phyloP scores from a whole-genome alignment of 371 early-diverging fungal genomes.

The Smittium culicis region DNA sequence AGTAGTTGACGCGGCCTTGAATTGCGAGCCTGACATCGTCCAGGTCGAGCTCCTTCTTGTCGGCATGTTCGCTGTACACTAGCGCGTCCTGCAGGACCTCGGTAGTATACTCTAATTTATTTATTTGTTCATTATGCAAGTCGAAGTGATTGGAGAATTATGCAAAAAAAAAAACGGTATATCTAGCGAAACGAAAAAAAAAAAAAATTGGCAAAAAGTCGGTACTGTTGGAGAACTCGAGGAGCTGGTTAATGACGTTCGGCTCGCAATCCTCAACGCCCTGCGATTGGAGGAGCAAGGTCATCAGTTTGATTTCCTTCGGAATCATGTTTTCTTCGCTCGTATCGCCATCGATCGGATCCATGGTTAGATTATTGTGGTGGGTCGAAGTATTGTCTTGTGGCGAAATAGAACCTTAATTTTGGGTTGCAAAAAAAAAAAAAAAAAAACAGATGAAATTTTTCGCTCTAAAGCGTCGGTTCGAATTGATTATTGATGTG shows the following conservation, averaged over 20 bases:
- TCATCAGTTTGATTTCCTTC: slow-evolving; percentile 82
- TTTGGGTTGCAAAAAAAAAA: too few relatives aligned
- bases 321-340: slow-evolving; percentile 33
- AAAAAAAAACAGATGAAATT: too few relatives aligned
- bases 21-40: slow-evolving; percentile 90
- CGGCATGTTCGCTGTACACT: slow-evolving; percentile 87
- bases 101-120: slow-evolving; percentile 64
- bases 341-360: neutral
- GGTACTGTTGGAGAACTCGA: slow-evolving; percentile 86
- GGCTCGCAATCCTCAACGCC: slow-evolving; percentile 95
- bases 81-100: slow-evolving; percentile 92
- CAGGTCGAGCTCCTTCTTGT: slow-evolving; percentile 60
- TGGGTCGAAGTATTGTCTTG: too few relatives aligned
- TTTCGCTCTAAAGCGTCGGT: too few relatives aligned
- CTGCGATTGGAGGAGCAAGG: slow-evolving; percentile 76
- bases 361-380: too few relatives aligned
- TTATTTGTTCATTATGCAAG: slow-evolving; percentile 3
- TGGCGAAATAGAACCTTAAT: too few relatives aligned
- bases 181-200: too few relatives aligned
- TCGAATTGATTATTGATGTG: too few relatives aligned
- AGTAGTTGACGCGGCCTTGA: slow-evolving; percentile 75
- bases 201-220: too few relatives aligned
- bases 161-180: too few relatives aligned
- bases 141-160: neutral
- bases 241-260: slow-evolving; percentile 85